Conservation (phyloP, 768 basidiomycete genomes). For the Suillus subalutaceus region DNA sequence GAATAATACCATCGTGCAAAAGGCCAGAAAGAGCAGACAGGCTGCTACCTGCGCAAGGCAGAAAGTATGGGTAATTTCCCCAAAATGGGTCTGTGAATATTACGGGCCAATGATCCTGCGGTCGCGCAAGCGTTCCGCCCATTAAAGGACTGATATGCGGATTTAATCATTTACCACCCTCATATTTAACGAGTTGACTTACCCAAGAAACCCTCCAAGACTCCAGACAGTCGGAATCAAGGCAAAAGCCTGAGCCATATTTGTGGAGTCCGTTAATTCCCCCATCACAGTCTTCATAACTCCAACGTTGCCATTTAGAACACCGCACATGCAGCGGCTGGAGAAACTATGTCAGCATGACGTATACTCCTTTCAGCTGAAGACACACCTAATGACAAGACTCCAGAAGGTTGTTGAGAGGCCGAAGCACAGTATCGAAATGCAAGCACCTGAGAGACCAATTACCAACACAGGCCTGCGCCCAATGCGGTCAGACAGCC, state of each 20-base stretch:
- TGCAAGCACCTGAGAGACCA: constrained; percentile 52
- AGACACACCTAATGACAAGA: constrained; percentile 55
- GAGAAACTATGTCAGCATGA: background rate
- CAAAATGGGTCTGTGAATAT: constrained; percentile 46
- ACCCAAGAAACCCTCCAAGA: constrained; percentile 38
- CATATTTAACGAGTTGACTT: constrained; percentile 9
- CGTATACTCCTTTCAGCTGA: background rate
- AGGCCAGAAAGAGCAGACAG: constrained; percentile 9
- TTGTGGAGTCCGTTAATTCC: constrained; percentile 51
- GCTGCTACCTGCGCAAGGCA: constrained; percentile 36
- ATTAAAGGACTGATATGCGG: constrained; percentile 58
- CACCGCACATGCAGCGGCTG: constrained; percentile 39
- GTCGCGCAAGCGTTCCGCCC: constrained; percentile 57
- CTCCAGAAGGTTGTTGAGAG: constrained; percentile 57
- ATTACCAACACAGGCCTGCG: constrained; percentile 61
- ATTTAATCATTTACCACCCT: background rate
- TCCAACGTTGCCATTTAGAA: constrained; percentile 43
- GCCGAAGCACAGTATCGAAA: constrained; percentile 64
- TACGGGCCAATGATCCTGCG: constrained; percentile 55
- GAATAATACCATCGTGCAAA: constrained; percentile 22
- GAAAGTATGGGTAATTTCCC: constrained; percentile 39
- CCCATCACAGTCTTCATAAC: constrained; percentile 76
- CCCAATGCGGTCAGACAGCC: constrained; percentile 59
- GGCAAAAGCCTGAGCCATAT: constrained; percentile 39
- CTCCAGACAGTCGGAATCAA: constrained; percentile 31